A percentile compares a stretch with the other conserved stretches of the same genome.
Conservation (phyloP, 2,329 filamentous ascomycete species). For the Aspergillus latus region DNA sequence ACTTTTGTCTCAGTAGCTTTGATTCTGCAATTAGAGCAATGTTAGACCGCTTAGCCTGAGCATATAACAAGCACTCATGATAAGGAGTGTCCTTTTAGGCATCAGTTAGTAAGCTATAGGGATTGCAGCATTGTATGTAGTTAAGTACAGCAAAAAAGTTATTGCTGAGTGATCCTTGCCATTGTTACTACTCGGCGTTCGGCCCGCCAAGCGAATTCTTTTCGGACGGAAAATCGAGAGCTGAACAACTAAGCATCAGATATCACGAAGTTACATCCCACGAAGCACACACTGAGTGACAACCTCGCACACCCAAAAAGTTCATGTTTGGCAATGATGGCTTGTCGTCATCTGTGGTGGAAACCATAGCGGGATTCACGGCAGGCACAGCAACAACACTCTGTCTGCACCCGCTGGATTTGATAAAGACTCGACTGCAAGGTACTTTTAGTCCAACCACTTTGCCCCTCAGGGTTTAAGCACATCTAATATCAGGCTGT, state of each 20-base stretch:
- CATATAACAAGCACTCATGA: too few relatives aligned
- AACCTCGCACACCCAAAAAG: conserved; percentile 12
- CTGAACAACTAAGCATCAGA: neutral
- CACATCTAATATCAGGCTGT: neutral
- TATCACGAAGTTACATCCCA: neutral
- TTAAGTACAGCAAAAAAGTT: neutral
- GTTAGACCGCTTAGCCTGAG: too few relatives aligned
- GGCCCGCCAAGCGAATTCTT: conserved; percentile 12
- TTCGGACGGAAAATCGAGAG: neutral
- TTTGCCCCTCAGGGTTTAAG: neutral
- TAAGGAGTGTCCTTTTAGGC: too few relatives aligned
- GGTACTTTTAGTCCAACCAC: conserved; percentile 52
- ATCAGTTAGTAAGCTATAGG: too few relatives aligned
- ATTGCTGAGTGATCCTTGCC: neutral
- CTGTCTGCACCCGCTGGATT: conserved; percentile 85
- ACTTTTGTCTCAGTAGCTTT: neutral
- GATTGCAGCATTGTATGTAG: too few relatives aligned
- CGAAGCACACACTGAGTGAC: conserved; percentile 2
- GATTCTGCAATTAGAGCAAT: neutral
- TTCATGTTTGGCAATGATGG: conserved; percentile 53
- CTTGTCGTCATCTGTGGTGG: conserved; percentile 74
- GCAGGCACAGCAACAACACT: conserved; percentile 85
- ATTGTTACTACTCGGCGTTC: neutral
- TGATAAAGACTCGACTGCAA: conserved; percentile 95
- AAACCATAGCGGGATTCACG: conserved; percentile 84